Conservation (phyloP, 495 filamentous ascomycete species). For the Neurospora sp. region DNA sequence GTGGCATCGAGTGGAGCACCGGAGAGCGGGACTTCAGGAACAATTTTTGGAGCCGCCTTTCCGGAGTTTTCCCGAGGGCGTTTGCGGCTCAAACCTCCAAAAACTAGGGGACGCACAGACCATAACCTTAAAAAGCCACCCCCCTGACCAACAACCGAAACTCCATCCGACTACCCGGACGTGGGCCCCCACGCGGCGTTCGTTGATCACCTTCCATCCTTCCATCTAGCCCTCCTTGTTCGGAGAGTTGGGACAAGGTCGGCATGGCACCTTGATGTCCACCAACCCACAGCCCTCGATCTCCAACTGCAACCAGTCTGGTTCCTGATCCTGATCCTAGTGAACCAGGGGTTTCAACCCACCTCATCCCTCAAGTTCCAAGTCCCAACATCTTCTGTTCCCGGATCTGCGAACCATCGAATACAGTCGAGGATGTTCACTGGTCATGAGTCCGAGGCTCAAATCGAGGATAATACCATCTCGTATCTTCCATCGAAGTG, state of each 20-base stretch:
- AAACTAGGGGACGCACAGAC: neutral
- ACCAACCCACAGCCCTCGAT: neutral
- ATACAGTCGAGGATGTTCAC: neutral
- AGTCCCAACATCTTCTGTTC: neutral
- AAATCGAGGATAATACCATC: too few species aligned
- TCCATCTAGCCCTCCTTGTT: neutral
- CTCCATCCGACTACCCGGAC: neutral
- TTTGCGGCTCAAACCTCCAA: neutral
- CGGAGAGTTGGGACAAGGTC: neutral
- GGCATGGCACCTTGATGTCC: neutral
- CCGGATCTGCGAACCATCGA: neutral
- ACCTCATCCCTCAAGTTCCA: neutral
- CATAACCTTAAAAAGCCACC: neutral
- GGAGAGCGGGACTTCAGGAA: neutral
- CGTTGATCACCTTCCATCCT: neutral
- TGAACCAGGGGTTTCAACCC: neutral
- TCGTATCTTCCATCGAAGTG: too few species aligned
- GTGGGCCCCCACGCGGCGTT: neutral
- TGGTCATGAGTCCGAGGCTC: neutral
- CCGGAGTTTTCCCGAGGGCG: neutral
- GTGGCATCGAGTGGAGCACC: neutral
- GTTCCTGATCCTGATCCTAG: neutral
- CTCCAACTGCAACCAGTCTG: neutral
- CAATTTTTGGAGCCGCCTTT: neutral
- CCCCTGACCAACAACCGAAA: neutral